Conservation (phyloP, 2,329 filamentous ascomycete genomes). For the Fonsecaea nubica region DNA sequence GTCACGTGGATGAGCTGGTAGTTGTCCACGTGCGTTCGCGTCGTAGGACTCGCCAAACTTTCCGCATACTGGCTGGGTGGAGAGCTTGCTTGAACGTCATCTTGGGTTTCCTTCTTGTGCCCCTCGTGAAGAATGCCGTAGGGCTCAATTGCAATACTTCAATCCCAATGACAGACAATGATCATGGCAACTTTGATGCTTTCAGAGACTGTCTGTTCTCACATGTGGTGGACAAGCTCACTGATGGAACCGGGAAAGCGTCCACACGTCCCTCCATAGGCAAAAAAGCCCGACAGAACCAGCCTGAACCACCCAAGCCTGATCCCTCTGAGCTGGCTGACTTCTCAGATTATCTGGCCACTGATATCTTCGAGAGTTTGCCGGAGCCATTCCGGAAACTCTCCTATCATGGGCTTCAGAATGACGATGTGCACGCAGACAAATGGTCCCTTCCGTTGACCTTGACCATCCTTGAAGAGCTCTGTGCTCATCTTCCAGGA, state of each 20-base stretch:
- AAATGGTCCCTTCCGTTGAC: conserved; percentile 66
- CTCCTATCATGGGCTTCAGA: conserved; percentile 64
- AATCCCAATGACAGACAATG: conserved; percentile 42
- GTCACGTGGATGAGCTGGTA: no score
- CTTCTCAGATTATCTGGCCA: conserved; percentile 80
- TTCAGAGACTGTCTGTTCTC: conserved; percentile 78
- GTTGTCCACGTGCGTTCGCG: no score
- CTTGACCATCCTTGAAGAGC: conserved; percentile 54
- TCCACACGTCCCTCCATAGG: conserved; percentile 45
- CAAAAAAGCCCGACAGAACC: conserved; percentile 44
- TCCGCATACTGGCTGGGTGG: background rate
- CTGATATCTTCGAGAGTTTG: conserved; percentile 70
- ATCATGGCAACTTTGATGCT: conserved; percentile 65
- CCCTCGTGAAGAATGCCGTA: no score
- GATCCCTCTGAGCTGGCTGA: conserved; percentile 75
- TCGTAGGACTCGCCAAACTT: background rate
- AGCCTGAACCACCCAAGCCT: conserved; percentile 37
- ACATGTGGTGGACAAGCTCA: conserved; percentile 68
- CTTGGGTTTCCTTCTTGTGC: background rate
- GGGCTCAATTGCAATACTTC: background rate
- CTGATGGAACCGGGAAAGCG: conserved; percentile 40
- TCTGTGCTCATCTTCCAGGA: conserved; percentile 64
- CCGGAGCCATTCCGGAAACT: conserved; percentile 67
- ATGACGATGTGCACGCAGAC: conserved; percentile 57
- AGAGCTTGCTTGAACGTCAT: background rate